Percentiles rank a stretch among this genome's conserved stretches.
Evolutionary conservation across 495 filamentous ascomycete species (phyloP).

Genomic region (Penicillium verhagenii): DNA sequence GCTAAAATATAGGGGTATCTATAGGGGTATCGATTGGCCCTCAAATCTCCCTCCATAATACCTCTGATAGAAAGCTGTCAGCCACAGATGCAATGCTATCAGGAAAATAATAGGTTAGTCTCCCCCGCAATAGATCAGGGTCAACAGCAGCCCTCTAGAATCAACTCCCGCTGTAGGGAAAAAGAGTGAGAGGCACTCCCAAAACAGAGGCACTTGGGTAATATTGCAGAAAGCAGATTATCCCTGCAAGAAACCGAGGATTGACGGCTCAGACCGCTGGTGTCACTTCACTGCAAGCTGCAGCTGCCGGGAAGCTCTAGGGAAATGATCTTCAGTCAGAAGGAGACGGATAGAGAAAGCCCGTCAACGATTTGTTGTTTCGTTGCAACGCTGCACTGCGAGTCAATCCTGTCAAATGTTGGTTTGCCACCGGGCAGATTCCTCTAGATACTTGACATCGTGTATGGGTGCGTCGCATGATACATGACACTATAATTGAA

Average conservation of each 20-base stretch:
- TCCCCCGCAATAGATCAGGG: neutral
- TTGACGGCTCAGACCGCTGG: conserved; percentile 28
- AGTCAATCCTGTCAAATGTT: neutral
- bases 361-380: neutral
- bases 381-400: neutral
- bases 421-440: neutral
- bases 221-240: neutral
- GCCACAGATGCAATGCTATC: neutral
- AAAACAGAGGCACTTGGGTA: too few relatives aligned
- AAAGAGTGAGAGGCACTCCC: too few relatives aligned
- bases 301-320: conserved; percentile 14
- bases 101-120: too few relatives aligned
- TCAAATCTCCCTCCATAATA: neutral
- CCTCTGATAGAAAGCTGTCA: neutral
- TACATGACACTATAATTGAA: neutral
- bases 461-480: neutral
- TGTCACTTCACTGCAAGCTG: conserved; percentile 23
- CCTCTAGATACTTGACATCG: neutral
- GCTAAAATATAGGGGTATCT: neutral
- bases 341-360: neutral
- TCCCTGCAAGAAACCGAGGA: conserved; percentile 27
- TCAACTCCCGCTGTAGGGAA: neutral
- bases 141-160: conserved; percentile 8
- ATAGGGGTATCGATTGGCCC: neutral
- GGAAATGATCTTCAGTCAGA: conserved; percentile 17